phyloP scores from a whole-genome alignment of 768 basidiomycete genomes.

The Cystobasidium ongulense region DNA sequence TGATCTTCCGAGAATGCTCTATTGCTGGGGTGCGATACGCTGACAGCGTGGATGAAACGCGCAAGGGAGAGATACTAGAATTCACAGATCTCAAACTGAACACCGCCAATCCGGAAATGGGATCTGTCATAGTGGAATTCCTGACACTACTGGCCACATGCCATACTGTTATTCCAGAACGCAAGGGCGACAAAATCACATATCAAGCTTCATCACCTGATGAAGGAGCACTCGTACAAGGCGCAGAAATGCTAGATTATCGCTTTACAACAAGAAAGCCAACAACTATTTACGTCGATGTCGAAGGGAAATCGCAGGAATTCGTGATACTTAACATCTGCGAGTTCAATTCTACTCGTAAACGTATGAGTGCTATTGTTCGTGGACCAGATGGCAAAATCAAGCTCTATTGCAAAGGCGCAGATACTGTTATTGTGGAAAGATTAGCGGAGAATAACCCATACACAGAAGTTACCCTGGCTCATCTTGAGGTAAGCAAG shows the following conservation, averaged over 20 bases:
- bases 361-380: constrained; percentile 94
- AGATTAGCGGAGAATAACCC: constrained; percentile 70
- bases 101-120: constrained; percentile 31
- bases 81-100: constrained; percentile 45
- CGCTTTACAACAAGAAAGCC: constrained; percentile 96
- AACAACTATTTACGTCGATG: constrained; percentile 81
- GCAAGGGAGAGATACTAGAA: constrained; percentile 56
- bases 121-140: constrained; percentile 59
- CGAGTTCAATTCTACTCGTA: constrained; percentile 96
- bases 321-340: constrained; percentile 91
- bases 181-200: constrained; percentile 71
- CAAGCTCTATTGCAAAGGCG: constrained; percentile 92
- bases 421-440: constrained; percentile 94
- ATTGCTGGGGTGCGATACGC: constrained; percentile 84
- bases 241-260: constrained; percentile 84
- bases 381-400: constrained; percentile 79
- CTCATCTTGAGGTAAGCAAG: constrained; percentile 71
- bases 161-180: constrained; percentile 95
- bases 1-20: constrained; percentile 89
- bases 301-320: constrained; percentile 63
- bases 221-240: constrained; percentile 89
- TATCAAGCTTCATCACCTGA: constrained; percentile 97
- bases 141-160: constrained; percentile 83
- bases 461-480: constrained; percentile 73
- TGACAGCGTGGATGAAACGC: constrained; percentile 78